A percentile compares a stretch with the other conserved stretches of the same genome.
These are phyloP conservation scores for Biancaea sappan DNA, from an alignment of 306 rosid species.

Conservation along the genomic window DNA sequence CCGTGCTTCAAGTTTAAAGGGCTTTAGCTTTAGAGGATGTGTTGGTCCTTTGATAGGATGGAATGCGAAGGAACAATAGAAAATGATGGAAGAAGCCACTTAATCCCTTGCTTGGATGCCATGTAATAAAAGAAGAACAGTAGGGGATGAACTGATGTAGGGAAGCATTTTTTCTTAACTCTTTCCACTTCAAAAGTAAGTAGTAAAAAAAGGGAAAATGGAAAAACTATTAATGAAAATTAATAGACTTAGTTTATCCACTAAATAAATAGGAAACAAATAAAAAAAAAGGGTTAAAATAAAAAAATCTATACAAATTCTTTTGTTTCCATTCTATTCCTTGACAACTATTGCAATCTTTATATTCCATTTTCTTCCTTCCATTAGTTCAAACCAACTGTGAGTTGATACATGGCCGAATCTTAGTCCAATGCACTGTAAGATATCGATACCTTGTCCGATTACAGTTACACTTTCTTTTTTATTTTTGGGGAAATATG, in stretches of 20 bases:
- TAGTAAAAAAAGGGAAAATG: neutral
- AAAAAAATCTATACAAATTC: neutral
- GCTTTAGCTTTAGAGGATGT: neutral
- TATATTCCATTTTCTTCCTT: neutral
- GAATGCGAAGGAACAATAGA: neutral
- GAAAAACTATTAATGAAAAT: neutral
- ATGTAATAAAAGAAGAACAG: neutral
- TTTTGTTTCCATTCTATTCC: neutral
- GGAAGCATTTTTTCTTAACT: neutral
- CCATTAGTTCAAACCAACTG: neutral
- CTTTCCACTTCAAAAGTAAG: neutral
- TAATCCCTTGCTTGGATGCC: neutral
- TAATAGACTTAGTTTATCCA: neutral
- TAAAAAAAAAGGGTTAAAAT: no score
- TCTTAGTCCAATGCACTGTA: neutral
- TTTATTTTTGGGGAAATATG: neutral
- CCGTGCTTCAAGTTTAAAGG: neutral
- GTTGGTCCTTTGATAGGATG: neutral
- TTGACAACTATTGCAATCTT: neutral
- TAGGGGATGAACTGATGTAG: neutral
- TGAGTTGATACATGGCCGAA: neutral
- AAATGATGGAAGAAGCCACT: neutral
- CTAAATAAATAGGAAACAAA: neutral
- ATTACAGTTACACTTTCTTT: constrained; percentile 2
- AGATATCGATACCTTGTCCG: neutral